Evolutionary conservation across 768 basidiomycete species (phyloP), one percentile per base, ranked within the genome.

Genomic region (Pholiota molesta): DNA sequence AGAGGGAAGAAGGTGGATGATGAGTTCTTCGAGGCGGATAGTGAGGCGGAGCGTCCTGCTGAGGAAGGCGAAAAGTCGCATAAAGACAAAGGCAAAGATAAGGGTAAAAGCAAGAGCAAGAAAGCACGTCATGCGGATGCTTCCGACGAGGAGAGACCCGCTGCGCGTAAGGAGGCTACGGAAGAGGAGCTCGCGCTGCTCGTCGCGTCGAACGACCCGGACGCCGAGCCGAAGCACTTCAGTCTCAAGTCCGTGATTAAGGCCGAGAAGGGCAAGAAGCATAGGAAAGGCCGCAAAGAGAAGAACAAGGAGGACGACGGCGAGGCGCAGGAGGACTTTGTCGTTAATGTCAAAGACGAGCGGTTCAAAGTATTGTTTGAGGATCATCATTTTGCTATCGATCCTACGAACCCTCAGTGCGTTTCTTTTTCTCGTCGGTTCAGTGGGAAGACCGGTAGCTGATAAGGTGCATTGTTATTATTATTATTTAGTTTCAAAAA

Each of bases 361-460:
- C 89, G 97, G 16, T 99, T 99, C 82, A 86, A 86, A 71, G 89
- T 84, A 21, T 71, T 99, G 47, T 91, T 95, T 68, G 94, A 97
- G 67, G 91, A 98, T 69, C 88, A 93, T 68, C 85, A 89, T 33
- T 99, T 93, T 66, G 96, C 97, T 0, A 95, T 99, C 66, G 97
- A 99, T 74, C 97, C 97, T 19, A 92, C 86, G 57, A 92, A 98
- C 76, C 95, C 97, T 72, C 92, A 89, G 97, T 97, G 71, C 65
- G 95, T 82, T 11, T 54, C 14, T 39, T 9, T 29, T 51, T 11
- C 8, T 17, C 35, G 55, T 40, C 33, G 23, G 13, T n/a, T 59
- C 10, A 19, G 19, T 33, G 2, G 28, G 21, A 8, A 31, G 29
- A 31, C 3, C 17, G 6, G 35, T 11, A 19, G n/a, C 53, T 35